Percentiles rank a stretch among this genome's conserved stretches.
phyloP scores from a whole-genome alignment of 2,329 filamentous ascomycete species.

The Stenocarpella maydis region DNA sequence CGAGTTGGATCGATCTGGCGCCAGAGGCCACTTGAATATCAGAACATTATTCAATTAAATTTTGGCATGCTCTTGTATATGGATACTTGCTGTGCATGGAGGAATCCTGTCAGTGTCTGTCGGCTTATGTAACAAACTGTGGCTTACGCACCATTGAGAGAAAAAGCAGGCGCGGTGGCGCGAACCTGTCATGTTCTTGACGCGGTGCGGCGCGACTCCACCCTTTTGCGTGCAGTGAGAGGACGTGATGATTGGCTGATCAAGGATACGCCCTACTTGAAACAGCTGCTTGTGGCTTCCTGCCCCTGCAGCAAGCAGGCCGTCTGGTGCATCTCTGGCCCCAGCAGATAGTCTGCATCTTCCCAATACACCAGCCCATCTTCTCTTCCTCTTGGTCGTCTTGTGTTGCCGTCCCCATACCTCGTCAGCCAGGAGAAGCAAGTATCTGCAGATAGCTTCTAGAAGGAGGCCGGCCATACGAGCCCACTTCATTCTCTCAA shows the following conservation, averaged over 20 bases:
- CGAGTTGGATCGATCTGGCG: too few species aligned
- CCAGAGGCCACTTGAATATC: too few species aligned
- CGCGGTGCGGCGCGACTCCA: conserved; percentile 27
- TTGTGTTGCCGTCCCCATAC: background rate
- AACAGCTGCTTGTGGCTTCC: conserved; percentile 17
- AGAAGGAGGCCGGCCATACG: background rate
- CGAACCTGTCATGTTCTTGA: conserved; percentile 14
- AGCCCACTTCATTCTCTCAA: too few species aligned
- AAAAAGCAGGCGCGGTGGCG: conserved; percentile 2
- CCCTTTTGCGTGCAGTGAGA: background rate
- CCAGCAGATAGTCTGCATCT: conserved; percentile 6
- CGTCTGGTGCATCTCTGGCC: background rate
- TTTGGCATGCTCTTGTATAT: too few species aligned
- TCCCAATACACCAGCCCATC: background rate
- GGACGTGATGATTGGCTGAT: conserved; percentile 33
- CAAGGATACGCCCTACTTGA: background rate
- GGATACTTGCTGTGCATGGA: background rate
- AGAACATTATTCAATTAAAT: too few species aligned
- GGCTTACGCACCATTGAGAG: background rate
- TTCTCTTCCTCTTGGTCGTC: conserved; percentile 6
- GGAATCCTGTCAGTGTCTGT: background rate
- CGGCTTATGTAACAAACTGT: background rate
- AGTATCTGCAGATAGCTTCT: background rate
- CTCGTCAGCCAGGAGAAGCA: background rate
- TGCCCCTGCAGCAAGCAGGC: conserved; percentile 11